phyloP scores from a whole-genome alignment of 129 eudicot species.

The Silybum marianum region DNA sequence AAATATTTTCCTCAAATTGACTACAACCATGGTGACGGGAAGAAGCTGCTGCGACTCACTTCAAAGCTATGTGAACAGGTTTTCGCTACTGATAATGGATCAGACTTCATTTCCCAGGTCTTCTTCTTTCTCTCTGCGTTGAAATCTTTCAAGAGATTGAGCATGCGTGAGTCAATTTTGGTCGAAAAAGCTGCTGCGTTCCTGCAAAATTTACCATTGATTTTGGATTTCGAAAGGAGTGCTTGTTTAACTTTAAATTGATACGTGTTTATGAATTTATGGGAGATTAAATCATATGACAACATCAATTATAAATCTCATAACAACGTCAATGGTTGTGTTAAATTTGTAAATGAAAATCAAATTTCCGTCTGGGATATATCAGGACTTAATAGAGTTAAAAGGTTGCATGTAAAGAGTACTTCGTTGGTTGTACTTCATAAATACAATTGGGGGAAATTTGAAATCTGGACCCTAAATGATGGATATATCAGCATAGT shows the following conservation, averaged over 20 bases:
- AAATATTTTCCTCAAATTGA: constrained; percentile 54
- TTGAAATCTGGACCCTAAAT: background rate
- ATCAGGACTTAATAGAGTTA: constrained; percentile 5
- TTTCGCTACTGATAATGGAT: constrained; percentile 51
- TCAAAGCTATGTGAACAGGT: constrained; percentile 53
- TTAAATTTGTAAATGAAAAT: background rate
- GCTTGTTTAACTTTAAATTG: background rate
- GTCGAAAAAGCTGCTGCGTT: background rate
- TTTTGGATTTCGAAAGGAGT: background rate
- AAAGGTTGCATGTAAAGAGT: background rate
- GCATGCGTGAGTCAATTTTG: background rate
- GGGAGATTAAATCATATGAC: background rate
- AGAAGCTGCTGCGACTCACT: constrained; percentile 42
- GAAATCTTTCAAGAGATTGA: background rate
- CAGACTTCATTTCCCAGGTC: constrained; percentile 67
- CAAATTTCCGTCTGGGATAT: background rate
- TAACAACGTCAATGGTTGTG: background rate
- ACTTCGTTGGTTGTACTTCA: background rate
- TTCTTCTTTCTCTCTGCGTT: background rate
- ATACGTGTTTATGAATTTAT: background rate
- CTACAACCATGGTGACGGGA: constrained; percentile 37
- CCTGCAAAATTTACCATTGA: background rate
- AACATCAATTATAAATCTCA: background rate
- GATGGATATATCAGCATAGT: background rate
- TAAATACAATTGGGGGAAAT: background rate